These are phyloP conservation scores for Gymnopus androsaceus DNA, from an alignment of 1,284 basidiomycete species.

Conservation along the genomic window DNA sequence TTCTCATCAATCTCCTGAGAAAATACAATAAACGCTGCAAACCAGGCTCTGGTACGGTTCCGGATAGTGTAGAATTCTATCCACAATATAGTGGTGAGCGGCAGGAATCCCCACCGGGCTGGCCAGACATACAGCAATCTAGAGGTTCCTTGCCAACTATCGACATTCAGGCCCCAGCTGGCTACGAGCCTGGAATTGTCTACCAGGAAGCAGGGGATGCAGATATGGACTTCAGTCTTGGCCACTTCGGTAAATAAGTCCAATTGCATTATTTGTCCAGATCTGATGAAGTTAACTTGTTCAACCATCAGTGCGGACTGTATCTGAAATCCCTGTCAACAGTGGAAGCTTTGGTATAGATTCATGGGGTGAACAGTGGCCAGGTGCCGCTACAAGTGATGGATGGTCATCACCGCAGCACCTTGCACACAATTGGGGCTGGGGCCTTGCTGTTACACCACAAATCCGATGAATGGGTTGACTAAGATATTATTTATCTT, in stretches of 20 bases:
- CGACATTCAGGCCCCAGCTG: slow-evolving; percentile 13
- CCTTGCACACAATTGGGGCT: neutral
- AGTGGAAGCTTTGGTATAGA: neutral
- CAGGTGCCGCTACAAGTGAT: neutral
- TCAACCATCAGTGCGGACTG: slow-evolving; percentile 31
- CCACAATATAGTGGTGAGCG: slow-evolving; percentile 27
- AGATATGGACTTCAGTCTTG: slow-evolving; percentile 45
- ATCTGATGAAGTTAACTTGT: neutral
- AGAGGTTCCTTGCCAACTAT: slow-evolving; percentile 11
- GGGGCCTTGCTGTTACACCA: too few relatives aligned
- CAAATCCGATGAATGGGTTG: too few relatives aligned
- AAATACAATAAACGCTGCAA: slow-evolving; percentile 34
- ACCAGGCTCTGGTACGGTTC: slow-evolving; percentile 2
- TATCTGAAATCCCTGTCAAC: slow-evolving; percentile 18
- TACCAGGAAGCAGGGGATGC: slow-evolving; percentile 30
- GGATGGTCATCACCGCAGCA: slow-evolving; percentile 1
- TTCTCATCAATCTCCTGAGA: slow-evolving; percentile 48
- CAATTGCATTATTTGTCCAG: neutral
- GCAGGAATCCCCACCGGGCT: slow-evolving; percentile 30
- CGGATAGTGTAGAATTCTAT: slow-evolving; percentile 20
- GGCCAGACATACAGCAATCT: slow-evolving; percentile 39
- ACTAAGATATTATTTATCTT: too few relatives aligned
- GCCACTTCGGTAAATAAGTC: slow-evolving; percentile 31
- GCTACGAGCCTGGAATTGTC: slow-evolving; percentile 23
- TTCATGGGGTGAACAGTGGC: slow-evolving; percentile 5